Conservation (phyloP, 768 basidiomycete genomes). For the Asterophora lycoperdoides region DNA sequence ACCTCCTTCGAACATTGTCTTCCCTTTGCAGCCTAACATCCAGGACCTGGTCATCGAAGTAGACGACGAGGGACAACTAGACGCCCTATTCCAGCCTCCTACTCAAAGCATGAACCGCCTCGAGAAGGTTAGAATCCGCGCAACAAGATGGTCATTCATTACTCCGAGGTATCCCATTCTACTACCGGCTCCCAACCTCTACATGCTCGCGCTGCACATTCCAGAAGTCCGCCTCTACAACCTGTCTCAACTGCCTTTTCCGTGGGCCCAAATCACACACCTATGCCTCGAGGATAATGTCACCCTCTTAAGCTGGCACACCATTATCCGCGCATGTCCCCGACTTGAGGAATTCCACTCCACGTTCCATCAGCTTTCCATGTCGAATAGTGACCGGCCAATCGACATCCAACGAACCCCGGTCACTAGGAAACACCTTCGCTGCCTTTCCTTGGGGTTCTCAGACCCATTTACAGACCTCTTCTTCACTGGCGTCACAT, state of each 20-base stretch:
- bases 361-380: not conserved
- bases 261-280: constrained; percentile 2
- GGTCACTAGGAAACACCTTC: not conserved
- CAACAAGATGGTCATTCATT: too few relatives aligned
- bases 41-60: too few relatives aligned
- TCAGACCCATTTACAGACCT: not conserved
- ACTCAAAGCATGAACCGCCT: too few relatives aligned
- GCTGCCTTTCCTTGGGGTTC: not conserved
- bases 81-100: too few relatives aligned
- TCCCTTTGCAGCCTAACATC: too few relatives aligned
- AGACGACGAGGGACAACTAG: too few relatives aligned
- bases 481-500: too few relatives aligned
- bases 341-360: not conserved
- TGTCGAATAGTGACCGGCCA: too few relatives aligned
- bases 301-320: not conserved
- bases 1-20: too few relatives aligned
- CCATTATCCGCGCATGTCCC: not conserved
- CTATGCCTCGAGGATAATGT: not conserved
- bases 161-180: not conserved
- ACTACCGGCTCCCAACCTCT: not conserved
- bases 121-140: too few relatives aligned
- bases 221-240: not conserved
- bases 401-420: not conserved
- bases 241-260: not conserved
- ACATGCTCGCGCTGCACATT: not conserved